Evolutionary conservation across 768 basidiomycete genomes (phyloP), one percentile per base, ranked within the genome.

Genomic region (Clavulina sp.): DNA sequence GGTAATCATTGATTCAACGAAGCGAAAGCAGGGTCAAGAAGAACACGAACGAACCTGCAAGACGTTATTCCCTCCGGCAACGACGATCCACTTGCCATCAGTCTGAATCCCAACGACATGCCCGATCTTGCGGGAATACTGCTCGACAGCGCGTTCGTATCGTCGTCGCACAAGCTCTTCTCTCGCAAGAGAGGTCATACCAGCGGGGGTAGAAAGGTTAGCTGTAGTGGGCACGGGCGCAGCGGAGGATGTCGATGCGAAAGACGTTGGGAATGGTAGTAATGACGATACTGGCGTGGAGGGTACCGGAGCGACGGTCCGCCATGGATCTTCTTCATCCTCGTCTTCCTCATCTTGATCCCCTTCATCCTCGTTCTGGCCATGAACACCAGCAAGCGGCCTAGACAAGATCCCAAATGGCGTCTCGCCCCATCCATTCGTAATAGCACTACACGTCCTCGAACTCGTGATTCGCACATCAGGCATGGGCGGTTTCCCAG

Each of bases 31-130:
- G 28, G 52, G 52, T 21, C 32, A 44, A 4, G 54, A 54, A 13
- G 44, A 52, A 19, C 38, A 32, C 6, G 41, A 40, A 5, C 44
- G 34, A 5, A 32, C 41, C 33, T 30, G 44, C 33, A 50, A 24
- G 7, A 58, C n/a, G 58, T 63, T 61, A 18, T 55, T 48, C 29
- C 72, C 76, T 13, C 82, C 77, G 13, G 80, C 84, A 46, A 86
- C 70, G 9, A 87, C 78, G 52, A 75, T 77, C 81, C 83, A 88
- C 69, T 84, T 86, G 5, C 85, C 85, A 60, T 87, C 85, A 4
- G 85, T 84, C 59, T 84, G 79, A 16, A 74, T 78, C 57, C 77
- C 80, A n/a, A 78, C 74, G 29, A 88, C 78, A 9, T 69, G 67
- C 41, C 68, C 66, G 19, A 87, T 73, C 62, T 84, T 86, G 52